Conservation (phyloP, 495 filamentous ascomycete genomes). For the Penicillium paxilli region DNA sequence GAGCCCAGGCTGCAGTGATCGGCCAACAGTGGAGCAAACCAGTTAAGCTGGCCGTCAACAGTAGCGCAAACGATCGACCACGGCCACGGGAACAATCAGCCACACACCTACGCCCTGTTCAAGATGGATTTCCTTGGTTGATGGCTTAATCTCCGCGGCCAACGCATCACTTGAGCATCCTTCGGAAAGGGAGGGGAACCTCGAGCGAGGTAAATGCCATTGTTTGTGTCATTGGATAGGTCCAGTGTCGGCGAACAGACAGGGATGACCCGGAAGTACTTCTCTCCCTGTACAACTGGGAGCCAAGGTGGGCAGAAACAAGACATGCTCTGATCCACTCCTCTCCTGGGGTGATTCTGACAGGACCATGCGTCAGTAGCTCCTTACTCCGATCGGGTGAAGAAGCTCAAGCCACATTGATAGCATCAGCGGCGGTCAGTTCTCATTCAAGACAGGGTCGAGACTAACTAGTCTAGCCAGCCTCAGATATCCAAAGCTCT, state of each 20-base stretch:
- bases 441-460: background rate
- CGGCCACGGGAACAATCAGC: background rate
- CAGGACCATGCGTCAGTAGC: constrained; percentile 7
- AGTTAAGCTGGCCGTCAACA: background rate
- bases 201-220: background rate
- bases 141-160: constrained; percentile 5
- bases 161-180: constrained; percentile 5
- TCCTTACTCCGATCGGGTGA: constrained; percentile 16
- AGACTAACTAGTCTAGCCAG: background rate
- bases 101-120: background rate
- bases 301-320: background rate
- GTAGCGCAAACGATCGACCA: background rate
- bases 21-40: background rate
- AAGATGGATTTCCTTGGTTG: background rate
- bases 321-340: background rate
- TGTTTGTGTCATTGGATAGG: background rate
- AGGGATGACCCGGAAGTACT: constrained; percentile 3
- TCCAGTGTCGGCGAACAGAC: background rate
- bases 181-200: background rate
- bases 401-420: constrained; percentile 9
- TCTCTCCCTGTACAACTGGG: background rate
- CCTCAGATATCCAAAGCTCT: background rate
- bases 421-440: constrained; percentile 11
- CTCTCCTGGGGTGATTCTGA: constrained; percentile 1
- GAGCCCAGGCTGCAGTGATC: constrained; percentile 1